Evolutionary conservation across 345 rosid genomes (phyloP).

Genomic region (Psidium friedrichsthalianum): DNA sequence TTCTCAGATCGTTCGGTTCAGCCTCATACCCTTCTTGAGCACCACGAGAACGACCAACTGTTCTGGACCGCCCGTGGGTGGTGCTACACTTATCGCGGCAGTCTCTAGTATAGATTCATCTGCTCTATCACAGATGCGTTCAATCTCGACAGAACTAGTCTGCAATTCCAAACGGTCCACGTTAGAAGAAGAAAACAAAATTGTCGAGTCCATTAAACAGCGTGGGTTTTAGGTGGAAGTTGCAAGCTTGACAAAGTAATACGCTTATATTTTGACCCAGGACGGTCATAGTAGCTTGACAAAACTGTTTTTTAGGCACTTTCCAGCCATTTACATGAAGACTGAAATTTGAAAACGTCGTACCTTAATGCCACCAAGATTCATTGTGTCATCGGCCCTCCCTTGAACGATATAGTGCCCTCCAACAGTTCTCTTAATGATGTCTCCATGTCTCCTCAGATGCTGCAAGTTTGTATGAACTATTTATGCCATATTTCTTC

Average conservation of each 20-base stretch:
- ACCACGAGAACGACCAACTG: constrained; percentile 46
- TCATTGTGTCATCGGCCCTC: constrained; percentile 97
- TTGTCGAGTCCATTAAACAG: background rate
- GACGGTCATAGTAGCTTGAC: background rate
- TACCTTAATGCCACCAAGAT: constrained; percentile 96
- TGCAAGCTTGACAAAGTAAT: background rate
- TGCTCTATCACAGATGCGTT: constrained; percentile 59
- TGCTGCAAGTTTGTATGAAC: constrained; percentile 20
- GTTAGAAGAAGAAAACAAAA: background rate
- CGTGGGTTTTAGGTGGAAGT: background rate
- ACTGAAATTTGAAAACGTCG: background rate
- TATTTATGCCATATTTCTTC: background rate
- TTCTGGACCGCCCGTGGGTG: constrained; percentile 70
- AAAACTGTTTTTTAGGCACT: background rate
- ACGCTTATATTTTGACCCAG: background rate
- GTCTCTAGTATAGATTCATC: constrained; percentile 71
- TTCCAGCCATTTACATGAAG: background rate
- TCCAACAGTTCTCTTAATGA: constrained; percentile 57
- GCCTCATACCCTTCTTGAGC: constrained; percentile 40
- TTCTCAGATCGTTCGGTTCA: constrained; percentile 28
- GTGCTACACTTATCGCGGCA: constrained; percentile 58
- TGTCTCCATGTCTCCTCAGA: constrained; percentile 89
- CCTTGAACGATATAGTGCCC: constrained; percentile 70
- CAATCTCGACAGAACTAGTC: constrained; percentile 95
- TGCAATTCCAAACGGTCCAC: background rate